These are phyloP conservation scores for Neurospora intermedia DNA, from an alignment of 495 filamentous ascomycete genomes.

Conservation along the genomic window DNA sequence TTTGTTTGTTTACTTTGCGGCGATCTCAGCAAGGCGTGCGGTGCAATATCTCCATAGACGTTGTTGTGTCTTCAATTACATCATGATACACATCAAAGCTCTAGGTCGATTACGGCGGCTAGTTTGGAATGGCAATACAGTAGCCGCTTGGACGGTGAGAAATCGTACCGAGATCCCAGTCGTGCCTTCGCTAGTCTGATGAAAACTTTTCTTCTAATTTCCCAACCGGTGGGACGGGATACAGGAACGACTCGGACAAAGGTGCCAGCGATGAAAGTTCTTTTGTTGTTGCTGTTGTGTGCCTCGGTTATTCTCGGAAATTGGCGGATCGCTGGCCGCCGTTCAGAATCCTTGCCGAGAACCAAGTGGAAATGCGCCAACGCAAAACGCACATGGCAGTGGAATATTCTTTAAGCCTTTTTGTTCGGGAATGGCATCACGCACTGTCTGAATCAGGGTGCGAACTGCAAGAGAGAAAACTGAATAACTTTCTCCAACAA, in stretches of 20 bases:
- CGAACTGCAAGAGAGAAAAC: background rate
- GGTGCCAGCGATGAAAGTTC: background rate
- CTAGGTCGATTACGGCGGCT: background rate
- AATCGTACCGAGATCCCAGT: background rate
- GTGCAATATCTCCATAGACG: background rate
- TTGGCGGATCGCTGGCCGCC: background rate
- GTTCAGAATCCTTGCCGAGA: background rate
- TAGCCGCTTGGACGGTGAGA: background rate
- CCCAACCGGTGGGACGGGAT: background rate
- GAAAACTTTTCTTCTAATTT: background rate
- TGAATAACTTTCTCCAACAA: background rate
- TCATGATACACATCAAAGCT: background rate
- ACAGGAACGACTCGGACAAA: background rate
- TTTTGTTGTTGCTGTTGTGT: background rate
- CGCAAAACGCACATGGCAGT: background rate
- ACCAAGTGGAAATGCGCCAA: background rate
- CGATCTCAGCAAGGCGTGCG: background rate
- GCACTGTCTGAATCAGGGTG: background rate
- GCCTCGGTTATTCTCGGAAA: background rate
- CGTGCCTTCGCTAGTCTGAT: background rate
- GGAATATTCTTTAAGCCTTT: background rate
- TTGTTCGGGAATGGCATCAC: background rate
- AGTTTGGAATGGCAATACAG: background rate
- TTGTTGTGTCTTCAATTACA: background rate
- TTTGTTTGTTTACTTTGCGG: background rate